Base-by-base conservation (phyloP, 305 asterid genomes). In the Fraxinus xanthoxyloides region DNA sequence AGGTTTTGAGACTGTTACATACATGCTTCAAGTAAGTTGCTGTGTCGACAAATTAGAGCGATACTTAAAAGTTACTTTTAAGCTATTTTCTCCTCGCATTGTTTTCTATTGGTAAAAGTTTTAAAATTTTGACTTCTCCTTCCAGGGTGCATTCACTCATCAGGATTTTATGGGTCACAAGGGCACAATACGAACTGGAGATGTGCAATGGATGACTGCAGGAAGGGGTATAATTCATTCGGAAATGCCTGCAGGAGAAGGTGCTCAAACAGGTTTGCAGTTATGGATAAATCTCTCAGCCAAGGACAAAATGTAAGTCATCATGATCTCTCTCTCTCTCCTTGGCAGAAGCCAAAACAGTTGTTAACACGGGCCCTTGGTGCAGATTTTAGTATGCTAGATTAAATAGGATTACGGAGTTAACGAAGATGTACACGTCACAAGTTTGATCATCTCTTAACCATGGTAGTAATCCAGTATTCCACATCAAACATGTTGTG, bases 201-300 rank as follows among this genome's bases (percentile, higher is more conserved):
- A 92, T 87, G 95, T 95, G 75, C 99, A 95, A 97, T 94, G 99
- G 99, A 94, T 93, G 98, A 94, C 99, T 7, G 98, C 97, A 12
- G 98, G 99, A 56, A 91, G 97, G 82, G 99, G 99, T 43, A 93
- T 95, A 21, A 90, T 95, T 75, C 99, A 95, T 88, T 94, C 99
- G 0, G 99, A 95, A 90, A 93, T 93, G 99, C 99, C 99, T n/a
- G 97, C 89, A 34, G 98, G 93, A 9, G 92, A 82, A 78, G 98
- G 98, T 24, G 46, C 94, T 74, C 90, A 94, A 19, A 89, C 77
- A 8, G 99, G 98, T 4, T 84, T 95, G 79, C 99, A 95, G 70
- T 87, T 95, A 24, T 95, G 99, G 99, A 91, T 95, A 76, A 95
- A 95, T 89, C 97, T 94, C 31, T 79, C 99, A 31, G 89, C 99